Percentiles rank a stretch among this genome's conserved stretches.
These are phyloP conservation scores for Candida dajiaensis DNA, from an alignment of 805 yeast species.

Conservation along the genomic window DNA sequence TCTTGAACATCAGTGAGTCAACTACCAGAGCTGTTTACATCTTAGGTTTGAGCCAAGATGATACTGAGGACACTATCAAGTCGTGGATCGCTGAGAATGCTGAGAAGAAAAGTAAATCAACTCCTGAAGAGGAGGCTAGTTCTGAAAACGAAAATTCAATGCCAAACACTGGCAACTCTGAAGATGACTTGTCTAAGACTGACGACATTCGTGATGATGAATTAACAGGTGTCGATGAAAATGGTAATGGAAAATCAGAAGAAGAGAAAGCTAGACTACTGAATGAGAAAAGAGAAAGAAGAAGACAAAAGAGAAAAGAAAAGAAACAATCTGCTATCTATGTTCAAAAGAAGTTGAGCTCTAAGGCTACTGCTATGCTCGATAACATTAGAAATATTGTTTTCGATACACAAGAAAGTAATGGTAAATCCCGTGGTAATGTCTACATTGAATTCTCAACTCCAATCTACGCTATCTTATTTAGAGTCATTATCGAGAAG, in stretches of 20 bases:
- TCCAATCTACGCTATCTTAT: slow-evolving; percentile 9
- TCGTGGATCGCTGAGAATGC: slow-evolving; percentile 8
- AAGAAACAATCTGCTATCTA: slow-evolving; percentile 3
- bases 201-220: neutral
- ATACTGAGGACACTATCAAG: slow-evolving; percentile 12
- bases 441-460: slow-evolving; percentile 12
- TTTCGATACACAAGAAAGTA: slow-evolving; percentile 14
- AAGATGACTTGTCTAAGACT: neutral
- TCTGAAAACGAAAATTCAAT: neutral
- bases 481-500: slow-evolving; percentile 12
- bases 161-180: neutral
- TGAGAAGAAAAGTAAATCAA: neutral
- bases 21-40: slow-evolving; percentile 13
- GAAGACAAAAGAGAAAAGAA: neutral
- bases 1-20: slow-evolving; percentile 10
- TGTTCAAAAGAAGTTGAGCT: slow-evolving; percentile 1
- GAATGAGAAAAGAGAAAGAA: slow-evolving; percentile 1
- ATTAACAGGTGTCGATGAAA: neutral
- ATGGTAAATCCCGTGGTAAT: slow-evolving; percentile 15
- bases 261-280: neutral
- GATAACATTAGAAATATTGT: slow-evolving; percentile 3
- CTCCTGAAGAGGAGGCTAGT: neutral
- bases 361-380: slow-evolving; percentile 4
- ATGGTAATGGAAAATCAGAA: neutral
- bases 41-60: slow-evolving; percentile 8